These are phyloP conservation scores for Penicillium vulpinum DNA, from an alignment of 2,329 filamentous ascomycete species.

Conservation along the genomic window DNA sequence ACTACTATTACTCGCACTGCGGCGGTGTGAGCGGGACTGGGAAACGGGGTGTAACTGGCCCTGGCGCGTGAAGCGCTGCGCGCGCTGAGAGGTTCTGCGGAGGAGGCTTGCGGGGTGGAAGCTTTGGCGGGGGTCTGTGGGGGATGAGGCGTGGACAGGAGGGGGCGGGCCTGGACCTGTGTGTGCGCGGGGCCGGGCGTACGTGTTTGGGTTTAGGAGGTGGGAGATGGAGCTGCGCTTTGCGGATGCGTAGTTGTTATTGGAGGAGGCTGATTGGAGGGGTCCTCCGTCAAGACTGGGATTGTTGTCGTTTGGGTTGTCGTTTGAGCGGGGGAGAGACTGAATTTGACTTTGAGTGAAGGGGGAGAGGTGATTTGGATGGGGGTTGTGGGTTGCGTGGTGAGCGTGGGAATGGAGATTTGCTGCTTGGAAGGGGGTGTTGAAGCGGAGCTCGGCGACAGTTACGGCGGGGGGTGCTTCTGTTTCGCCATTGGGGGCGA, in stretches of 20 bases:
- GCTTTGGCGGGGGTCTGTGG: conserved; percentile 19
- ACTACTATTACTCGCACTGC: conserved; percentile 22
- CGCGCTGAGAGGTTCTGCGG: conserved; percentile 31
- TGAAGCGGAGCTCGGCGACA: conserved; percentile 87
- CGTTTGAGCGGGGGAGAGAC: neutral
- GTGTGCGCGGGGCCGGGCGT: conserved; percentile 29
- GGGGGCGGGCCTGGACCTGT: conserved; percentile 24
- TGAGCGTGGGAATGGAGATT: conserved; percentile 31
- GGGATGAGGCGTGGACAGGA: conserved; percentile 17
- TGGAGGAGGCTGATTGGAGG: neutral
- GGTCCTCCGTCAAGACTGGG: conserved; percentile 12
- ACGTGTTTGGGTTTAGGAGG: conserved; percentile 34
- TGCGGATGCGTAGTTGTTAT: conserved; percentile 12
- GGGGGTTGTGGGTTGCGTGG: conserved; percentile 19
- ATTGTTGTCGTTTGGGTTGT: conserved; percentile 16
- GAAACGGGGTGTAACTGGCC: conserved; percentile 12
- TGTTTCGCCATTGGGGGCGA: conserved; percentile 13
- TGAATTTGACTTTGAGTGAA: conserved; percentile 15
- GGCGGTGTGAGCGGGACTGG: conserved; percentile 10
- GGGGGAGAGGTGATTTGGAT: conserved; percentile 24
- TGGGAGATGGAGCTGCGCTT: conserved; percentile 35
- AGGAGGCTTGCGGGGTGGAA: conserved; percentile 33
- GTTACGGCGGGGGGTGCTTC: conserved; percentile 45
- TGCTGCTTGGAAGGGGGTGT: conserved; percentile 63
- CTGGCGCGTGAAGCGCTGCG: conserved; percentile 19